Evolutionary conservation across 371 early-diverging fungal genomes (phyloP).

Genomic region (Choanephora cucurbitarum): DNA sequence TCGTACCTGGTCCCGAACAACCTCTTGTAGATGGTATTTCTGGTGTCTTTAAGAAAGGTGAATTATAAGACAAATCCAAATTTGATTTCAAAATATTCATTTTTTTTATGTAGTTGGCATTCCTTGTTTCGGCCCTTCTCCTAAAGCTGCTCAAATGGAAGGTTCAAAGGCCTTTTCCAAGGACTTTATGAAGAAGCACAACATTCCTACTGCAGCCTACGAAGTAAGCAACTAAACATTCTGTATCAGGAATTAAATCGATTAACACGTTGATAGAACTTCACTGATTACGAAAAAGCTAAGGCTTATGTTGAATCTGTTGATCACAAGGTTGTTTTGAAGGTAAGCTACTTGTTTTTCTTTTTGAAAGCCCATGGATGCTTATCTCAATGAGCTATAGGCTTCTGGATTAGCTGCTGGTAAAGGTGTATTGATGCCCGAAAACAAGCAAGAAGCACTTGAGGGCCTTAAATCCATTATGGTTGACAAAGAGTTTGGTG

Average conservation of each 20-base stretch:
- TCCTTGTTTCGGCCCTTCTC: slow-evolving; percentile 92
- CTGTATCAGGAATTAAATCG: not conserved
- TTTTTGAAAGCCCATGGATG: no score
- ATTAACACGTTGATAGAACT: slow-evolving; percentile 50
- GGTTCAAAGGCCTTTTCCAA: slow-evolving; percentile 98
- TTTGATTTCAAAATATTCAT: not conserved
- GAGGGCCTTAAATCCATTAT: slow-evolving; percentile 84
- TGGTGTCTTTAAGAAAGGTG: slow-evolving; percentile 80
- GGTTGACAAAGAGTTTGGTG: slow-evolving; percentile 88
- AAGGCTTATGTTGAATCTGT: slow-evolving; percentile 66
- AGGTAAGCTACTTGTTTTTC: no score
- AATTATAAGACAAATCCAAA: slow-evolving; percentile 8
- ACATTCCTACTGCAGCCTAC: slow-evolving; percentile 95
- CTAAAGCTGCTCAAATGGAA: slow-evolving; percentile 90
- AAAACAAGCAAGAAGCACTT: slow-evolving; percentile 83
- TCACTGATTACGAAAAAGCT: slow-evolving; percentile 85
- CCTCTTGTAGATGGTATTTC: slow-evolving; percentile 94
- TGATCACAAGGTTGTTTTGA: slow-evolving; percentile 75
- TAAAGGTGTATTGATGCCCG: slow-evolving; percentile 95
- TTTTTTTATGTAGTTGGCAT: slow-evolving; percentile 74
- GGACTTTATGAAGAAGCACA: slow-evolving; percentile 95
- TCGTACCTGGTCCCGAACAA: slow-evolving; percentile 96
- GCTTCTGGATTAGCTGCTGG: slow-evolving; percentile 97
- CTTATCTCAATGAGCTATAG: slow-evolving; percentile 45
- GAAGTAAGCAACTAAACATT: slow-evolving; percentile 41